Conservation (phyloP, 2,329 filamentous ascomycete species). For the Hymenoscyphus infarciens region DNA sequence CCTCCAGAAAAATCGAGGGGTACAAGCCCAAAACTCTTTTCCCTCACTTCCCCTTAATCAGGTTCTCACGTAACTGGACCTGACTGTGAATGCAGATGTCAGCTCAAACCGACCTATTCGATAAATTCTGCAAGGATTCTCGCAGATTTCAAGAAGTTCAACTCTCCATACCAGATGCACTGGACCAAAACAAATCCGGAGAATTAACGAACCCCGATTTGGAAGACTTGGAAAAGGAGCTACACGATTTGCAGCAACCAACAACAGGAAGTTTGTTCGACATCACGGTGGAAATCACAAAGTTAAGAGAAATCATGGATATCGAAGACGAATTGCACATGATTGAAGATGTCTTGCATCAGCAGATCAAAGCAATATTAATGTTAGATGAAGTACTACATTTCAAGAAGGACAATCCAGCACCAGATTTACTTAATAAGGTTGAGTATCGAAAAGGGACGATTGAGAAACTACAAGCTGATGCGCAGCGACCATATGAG, state of each 20-base stretch:
- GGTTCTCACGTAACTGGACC: neutral
- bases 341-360: conserved; percentile 1
- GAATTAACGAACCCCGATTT: neutral
- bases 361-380: neutral
- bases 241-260: neutral
- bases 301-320: conserved; percentile 3
- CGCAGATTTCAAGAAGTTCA: neutral
- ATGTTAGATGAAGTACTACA: conserved; percentile 1
- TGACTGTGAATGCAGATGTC: neutral
- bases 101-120: neutral
- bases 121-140: conserved; percentile 1
- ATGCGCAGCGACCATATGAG: conserved; percentile 4
- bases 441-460: neutral
- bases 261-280: neutral
- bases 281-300: neutral
- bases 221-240: neutral
- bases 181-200: neutral
- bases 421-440: neutral
- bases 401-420: neutral
- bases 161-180: neutral
- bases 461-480: neutral
- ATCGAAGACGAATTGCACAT: conserved; percentile 3
- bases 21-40: neutral
- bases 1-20: neutral
- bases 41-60: neutral